Conservation (phyloP, 805 yeast genomes). For the Starmerella riodocensis region DNA sequence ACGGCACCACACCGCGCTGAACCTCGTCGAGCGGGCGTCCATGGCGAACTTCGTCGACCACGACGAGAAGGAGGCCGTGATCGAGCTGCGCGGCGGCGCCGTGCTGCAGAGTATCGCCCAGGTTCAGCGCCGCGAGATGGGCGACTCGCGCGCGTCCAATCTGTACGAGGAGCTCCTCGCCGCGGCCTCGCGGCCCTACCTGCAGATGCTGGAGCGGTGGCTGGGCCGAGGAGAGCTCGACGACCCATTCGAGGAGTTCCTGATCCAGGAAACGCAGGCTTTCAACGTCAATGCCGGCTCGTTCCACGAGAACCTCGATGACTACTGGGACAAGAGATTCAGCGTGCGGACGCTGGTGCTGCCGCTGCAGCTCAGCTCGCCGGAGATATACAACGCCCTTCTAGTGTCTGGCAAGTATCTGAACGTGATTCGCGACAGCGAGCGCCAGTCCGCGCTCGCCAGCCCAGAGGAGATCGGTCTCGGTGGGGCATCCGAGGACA, state of each 20-base stretch:
- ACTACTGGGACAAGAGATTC: conserved; percentile 41
- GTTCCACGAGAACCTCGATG: conserved; percentile 26
- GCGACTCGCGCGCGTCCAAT: conserved; percentile 45
- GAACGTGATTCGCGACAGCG: conserved; percentile 45
- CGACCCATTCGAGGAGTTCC: conserved; percentile 74
- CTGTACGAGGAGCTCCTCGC: conserved; percentile 44
- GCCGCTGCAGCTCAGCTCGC: conserved; percentile 46
- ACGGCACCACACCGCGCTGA: conserved; percentile 2
- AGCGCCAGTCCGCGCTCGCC: conserved; percentile 31
- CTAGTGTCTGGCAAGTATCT: conserved; percentile 74
- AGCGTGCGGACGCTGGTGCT: conserved; percentile 62
- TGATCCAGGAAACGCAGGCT: conserved; percentile 33
- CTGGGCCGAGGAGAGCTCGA: conserved; percentile 54
- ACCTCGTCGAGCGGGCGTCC: conserved; percentile 8
- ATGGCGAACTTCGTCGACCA: conserved; percentile 28
- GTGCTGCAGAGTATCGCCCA: conserved; percentile 50
- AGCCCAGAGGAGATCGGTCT: not conserved
- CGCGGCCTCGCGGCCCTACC: conserved; percentile 48
- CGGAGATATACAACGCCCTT: conserved; percentile 47
- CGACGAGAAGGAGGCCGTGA: conserved; percentile 31
- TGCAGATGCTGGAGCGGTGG: conserved; percentile 67
- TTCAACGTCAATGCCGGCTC: not conserved
- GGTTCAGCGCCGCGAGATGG: conserved; percentile 44
- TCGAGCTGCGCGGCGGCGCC: conserved; percentile 54
- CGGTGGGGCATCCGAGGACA: too few relatives aligned